Conservation (phyloP, 179 eudicot species). For the Amaranthus tricolor region DNA sequence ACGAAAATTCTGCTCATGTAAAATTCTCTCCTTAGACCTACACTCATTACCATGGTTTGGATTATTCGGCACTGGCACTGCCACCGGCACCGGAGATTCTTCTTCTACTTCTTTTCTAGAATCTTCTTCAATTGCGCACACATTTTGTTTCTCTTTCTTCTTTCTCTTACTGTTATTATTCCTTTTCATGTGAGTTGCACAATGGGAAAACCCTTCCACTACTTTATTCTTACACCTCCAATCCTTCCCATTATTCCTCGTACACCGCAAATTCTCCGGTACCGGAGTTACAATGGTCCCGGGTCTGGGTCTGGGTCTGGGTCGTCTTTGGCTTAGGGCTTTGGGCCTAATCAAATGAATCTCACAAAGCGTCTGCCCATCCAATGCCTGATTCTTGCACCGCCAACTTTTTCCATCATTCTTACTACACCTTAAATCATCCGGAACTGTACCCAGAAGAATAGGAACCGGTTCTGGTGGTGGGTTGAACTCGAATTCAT, state of each 20-base stretch:
- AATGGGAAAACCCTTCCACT: slow-evolving; percentile 6
- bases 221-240: slow-evolving; percentile 23
- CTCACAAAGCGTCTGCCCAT: slow-evolving; percentile 26
- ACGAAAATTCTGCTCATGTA: no score
- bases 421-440: slow-evolving; percentile 18
- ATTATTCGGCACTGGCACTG: no score
- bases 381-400: slow-evolving; percentile 22
- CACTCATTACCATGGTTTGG: no score
- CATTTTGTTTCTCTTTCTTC: not conserved
- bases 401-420: slow-evolving; percentile 27
- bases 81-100: no score
- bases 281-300: not conserved
- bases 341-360: slow-evolving; percentile 13
- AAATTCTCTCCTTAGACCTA: no score
- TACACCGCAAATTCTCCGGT: slow-evolving; percentile 10
- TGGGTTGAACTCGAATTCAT: no score
- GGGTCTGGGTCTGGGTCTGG: not conserved
- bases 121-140: not conserved
- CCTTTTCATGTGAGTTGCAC: slow-evolving; percentile 17
- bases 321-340: not conserved
- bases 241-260: slow-evolving; percentile 19
- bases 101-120: not conserved
- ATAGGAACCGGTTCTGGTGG: not conserved
- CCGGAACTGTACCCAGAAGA: slow-evolving; percentile 17
- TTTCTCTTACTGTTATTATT: not conserved